Evolutionary conservation across 306 rosid species (phyloP).

Genomic region (Rosa rugosa): DNA sequence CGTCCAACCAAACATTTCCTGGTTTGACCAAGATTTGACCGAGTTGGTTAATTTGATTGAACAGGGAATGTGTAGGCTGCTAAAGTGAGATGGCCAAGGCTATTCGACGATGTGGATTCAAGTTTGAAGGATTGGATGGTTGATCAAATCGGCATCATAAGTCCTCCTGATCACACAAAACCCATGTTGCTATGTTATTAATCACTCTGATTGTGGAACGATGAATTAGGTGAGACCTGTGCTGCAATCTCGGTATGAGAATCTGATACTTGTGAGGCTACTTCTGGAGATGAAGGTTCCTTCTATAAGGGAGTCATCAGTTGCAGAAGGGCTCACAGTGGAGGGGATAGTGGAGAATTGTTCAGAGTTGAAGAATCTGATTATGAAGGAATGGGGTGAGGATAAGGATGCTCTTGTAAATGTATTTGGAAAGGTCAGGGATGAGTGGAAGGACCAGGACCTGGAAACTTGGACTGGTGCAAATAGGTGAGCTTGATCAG

Average conservation of each 20-base stretch:
- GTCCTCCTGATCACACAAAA: conserved; percentile 21
- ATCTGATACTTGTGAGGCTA: conserved; percentile 78
- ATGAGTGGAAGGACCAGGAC: conserved; percentile 81
- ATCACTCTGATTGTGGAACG: neutral
- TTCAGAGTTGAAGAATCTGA: conserved; percentile 61
- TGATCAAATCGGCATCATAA: conserved; percentile 72
- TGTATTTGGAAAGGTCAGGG: conserved; percentile 45
- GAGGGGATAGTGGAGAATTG: conserved; percentile 76
- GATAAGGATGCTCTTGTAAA: conserved; percentile 52
- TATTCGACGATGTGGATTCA: conserved; percentile 65
- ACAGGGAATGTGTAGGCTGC: conserved; percentile 60
- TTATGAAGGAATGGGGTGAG: conserved; percentile 79
- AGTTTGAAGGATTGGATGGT: conserved; percentile 64
- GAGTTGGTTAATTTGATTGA: conserved; percentile 25
- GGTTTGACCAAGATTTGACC: too few relatives aligned
- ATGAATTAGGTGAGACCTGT: conserved; percentile 76
- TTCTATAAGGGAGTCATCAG: conserved; percentile 68
- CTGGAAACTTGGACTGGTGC: conserved; percentile 72
- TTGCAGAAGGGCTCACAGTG: conserved; percentile 68
- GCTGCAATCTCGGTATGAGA: conserved; percentile 91
- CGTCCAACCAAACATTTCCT: too few relatives aligned
- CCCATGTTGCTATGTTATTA: too few relatives aligned
- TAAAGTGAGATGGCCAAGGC: conserved; percentile 67
- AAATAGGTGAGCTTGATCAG: conserved; percentile 42
- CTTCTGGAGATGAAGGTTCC: conserved; percentile 69